These are phyloP conservation scores for Russula virescens DNA, from an alignment of 768 basidiomycete species.

Conservation along the genomic window DNA sequence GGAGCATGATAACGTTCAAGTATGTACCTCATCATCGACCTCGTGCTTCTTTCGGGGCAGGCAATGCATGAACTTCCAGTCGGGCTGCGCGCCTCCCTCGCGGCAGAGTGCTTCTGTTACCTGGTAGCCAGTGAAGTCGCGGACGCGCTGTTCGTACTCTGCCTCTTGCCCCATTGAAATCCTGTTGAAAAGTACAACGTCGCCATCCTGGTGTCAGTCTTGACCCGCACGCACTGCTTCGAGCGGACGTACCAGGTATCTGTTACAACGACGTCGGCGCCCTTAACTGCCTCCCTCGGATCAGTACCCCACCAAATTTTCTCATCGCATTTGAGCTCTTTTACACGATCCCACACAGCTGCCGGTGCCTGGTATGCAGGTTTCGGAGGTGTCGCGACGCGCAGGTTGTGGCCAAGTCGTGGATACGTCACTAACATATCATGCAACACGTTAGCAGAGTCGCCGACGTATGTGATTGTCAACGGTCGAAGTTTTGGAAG, in stretches of 20 bases:
- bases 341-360: slow-evolving; percentile 77
- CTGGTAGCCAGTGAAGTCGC: slow-evolving; percentile 89
- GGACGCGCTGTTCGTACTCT: slow-evolving; percentile 79
- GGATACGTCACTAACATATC: slow-evolving; percentile 97
- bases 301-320: slow-evolving; percentile 68
- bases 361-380: slow-evolving; percentile 57
- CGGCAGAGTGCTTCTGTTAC: slow-evolving; percentile 84
- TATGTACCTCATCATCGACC: slow-evolving; percentile 83
- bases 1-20: not conserved
- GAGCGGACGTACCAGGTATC: slow-evolving; percentile 76
- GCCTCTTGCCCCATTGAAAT: slow-evolving; percentile 99
- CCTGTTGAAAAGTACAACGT: slow-evolving; percentile 40
- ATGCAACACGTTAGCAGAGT: slow-evolving; percentile 91
- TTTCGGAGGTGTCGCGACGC: slow-evolving; percentile 73
- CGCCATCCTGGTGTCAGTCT: not conserved
- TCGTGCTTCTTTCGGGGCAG: slow-evolving; percentile 89
- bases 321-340: slow-evolving; percentile 66
- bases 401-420: slow-evolving; percentile 79
- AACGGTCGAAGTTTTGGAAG: slow-evolving; percentile 64
- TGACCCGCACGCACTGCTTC: not conserved
- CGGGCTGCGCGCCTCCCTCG: slow-evolving; percentile 71
- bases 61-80: slow-evolving; percentile 97
- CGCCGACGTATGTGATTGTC: slow-evolving; percentile 90
- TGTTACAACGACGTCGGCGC: slow-evolving; percentile 92
- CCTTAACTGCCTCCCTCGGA: slow-evolving; percentile 80